Percentiles rank a stretch among this genome's conserved stretches.
Evolutionary conservation across 139 green algal genomes (phyloP).

Genomic region (Coelastrella sp.): DNA sequence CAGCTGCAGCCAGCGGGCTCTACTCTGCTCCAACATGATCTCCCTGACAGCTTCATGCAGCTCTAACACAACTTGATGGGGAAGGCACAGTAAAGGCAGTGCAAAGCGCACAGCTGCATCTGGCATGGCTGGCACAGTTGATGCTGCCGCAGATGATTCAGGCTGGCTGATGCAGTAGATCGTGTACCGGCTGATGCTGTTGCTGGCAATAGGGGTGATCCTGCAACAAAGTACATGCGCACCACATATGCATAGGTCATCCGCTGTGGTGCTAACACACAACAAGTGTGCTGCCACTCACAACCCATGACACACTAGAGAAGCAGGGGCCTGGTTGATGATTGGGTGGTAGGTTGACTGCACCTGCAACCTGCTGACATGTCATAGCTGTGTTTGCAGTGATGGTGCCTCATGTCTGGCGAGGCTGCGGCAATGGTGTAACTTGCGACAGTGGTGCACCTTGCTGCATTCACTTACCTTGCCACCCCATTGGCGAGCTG

Average conservation of each 20-base stretch:
- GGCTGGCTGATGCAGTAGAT: neutral
- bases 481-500: neutral
- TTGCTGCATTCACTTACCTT: neutral
- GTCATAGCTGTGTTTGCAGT: neutral
- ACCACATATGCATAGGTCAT: neutral
- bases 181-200: neutral
- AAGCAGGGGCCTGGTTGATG: neutral
- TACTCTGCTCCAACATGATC: slow-evolving; percentile 21
- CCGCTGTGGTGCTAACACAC: neutral
- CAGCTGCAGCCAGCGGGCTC: neutral
- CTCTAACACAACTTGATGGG: neutral
- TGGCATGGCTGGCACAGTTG: neutral
- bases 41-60: neutral
- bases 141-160: neutral
- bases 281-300: neutral
- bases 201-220: neutral
- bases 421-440: neutral
- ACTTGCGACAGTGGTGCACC: neutral
- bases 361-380: neutral
- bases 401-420: neutral
- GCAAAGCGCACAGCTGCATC: slow-evolving; percentile 12
- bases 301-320: neutral
- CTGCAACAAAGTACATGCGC: slow-evolving; percentile 1
- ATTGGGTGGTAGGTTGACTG: neutral
- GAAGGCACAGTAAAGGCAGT: slow-evolving; percentile 23